phyloP scores from a whole-genome alignment of 805 yeast genomes.

The Hemisphaericaspora nanyangensis region DNA sequence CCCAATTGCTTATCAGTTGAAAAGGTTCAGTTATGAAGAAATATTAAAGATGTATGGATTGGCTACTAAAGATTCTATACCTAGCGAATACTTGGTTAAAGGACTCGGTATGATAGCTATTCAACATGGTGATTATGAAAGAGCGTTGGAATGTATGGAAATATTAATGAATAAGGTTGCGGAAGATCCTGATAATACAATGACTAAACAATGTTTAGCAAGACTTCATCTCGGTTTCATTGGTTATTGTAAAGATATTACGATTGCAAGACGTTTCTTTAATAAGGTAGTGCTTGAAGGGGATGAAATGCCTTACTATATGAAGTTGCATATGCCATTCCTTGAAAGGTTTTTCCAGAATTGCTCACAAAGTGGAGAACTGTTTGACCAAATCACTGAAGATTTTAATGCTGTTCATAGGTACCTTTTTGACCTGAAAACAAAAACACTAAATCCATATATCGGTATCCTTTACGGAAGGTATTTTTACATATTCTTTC shows the following conservation, averaged over 20 bases:
- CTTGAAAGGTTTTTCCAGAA: constrained; percentile 62
- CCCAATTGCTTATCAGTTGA: constrained; percentile 60
- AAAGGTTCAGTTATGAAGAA: constrained; percentile 58
- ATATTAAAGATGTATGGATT: constrained; percentile 53
- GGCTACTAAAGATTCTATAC: constrained; percentile 27
- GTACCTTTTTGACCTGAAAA: constrained; percentile 28
- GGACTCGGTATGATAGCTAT: constrained; percentile 76
- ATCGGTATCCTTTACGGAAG: constrained; percentile 69
- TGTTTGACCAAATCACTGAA: constrained; percentile 54
- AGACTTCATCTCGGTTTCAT: constrained; percentile 76
- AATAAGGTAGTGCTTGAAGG: constrained; percentile 57
- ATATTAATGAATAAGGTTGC: constrained; percentile 53
- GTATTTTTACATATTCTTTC: constrained; percentile 66
- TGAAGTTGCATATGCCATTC: constrained; percentile 69
- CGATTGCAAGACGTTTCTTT: constrained; percentile 69
- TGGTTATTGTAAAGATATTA: constrained; percentile 70
- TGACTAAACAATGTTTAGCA: constrained; percentile 51
- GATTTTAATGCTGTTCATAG: constrained; percentile 57
- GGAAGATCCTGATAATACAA: constrained; percentile 11
- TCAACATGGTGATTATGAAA: constrained; percentile 57
- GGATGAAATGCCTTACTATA: constrained; percentile 67
- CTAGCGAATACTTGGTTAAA: constrained; percentile 50
- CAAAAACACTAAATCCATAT: constrained; percentile 60
- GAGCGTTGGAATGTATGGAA: constrained; percentile 64
- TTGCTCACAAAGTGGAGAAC: constrained; percentile 52